Percentiles rank a stretch among this genome's conserved stretches.
These are phyloP conservation scores for Metahyphopichia silvanorum DNA, from an alignment of 805 yeast species.

Conservation along the genomic window DNA sequence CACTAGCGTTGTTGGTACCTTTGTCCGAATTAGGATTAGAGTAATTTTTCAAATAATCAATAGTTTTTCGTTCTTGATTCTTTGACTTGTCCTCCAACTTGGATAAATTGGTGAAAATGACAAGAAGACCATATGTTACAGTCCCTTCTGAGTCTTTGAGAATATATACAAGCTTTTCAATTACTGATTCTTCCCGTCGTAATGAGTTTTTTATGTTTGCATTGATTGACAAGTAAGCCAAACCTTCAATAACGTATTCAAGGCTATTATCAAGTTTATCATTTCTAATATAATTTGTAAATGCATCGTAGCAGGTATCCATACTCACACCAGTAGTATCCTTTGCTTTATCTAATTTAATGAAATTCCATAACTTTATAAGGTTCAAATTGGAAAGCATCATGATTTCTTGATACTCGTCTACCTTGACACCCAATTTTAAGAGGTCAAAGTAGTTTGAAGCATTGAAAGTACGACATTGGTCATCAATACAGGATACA, in stretches of 20 bases:
- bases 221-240: slow-evolving; percentile 48
- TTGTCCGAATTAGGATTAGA: slow-evolving; percentile 27
- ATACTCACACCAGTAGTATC: slow-evolving; percentile 10
- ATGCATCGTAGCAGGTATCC: slow-evolving; percentile 26
- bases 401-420: slow-evolving; percentile 15
- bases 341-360: slow-evolving; percentile 27
- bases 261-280: too few relatives aligned
- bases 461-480: slow-evolving; percentile 45
- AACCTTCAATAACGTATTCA: slow-evolving; percentile 38
- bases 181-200: slow-evolving; percentile 30
- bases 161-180: slow-evolving; percentile 18
- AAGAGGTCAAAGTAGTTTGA: slow-evolving; percentile 42
- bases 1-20: slow-evolving; percentile 16
- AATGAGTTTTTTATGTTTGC: slow-evolving; percentile 25
- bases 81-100: slow-evolving; percentile 21
- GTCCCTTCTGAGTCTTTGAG: slow-evolving; percentile 4
- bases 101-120: slow-evolving; percentile 39
- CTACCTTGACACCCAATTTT: slow-evolving; percentile 26
- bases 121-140: slow-evolving; percentile 40
- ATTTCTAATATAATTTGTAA: slow-evolving; percentile 7
- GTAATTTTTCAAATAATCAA: slow-evolving; percentile 34
- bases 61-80: slow-evolving; percentile 27
- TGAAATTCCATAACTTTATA: slow-evolving; percentile 56
- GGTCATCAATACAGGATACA: slow-evolving; percentile 48
- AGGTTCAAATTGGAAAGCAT: slow-evolving; percentile 43